Percentiles rank a stretch among this genome's conserved stretches.
phyloP scores from a whole-genome alignment of 331 rosid species.

The Malus hybrid region DNA sequence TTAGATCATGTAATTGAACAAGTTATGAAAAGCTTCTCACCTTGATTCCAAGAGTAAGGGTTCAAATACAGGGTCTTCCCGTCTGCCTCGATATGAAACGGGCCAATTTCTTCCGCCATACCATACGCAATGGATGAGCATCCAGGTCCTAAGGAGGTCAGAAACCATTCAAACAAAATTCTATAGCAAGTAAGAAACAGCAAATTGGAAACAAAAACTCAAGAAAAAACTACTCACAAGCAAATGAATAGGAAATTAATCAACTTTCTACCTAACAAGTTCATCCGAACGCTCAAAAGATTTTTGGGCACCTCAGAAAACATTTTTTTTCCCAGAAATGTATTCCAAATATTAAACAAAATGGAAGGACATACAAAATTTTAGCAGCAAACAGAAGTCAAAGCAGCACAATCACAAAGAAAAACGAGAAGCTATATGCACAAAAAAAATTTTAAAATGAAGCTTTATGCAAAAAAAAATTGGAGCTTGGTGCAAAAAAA shows the following conservation, averaged over 20 bases:
- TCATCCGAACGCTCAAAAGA: neutral
- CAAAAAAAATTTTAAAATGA: neutral
- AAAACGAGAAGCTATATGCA: neutral
- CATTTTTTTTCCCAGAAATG: neutral
- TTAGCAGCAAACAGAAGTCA: neutral
- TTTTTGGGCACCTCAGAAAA: neutral
- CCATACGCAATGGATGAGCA: constrained; percentile 94
- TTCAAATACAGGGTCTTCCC: constrained; percentile 57
- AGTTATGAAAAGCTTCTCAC: constrained; percentile 19
- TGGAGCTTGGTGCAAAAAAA: neutral
- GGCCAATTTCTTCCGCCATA: constrained; percentile 86
- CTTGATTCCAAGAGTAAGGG: constrained; percentile 85
- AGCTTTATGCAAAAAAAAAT: neutral
- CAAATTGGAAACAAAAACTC: neutral
- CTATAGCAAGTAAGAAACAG: neutral
- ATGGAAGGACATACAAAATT: neutral
- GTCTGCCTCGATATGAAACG: constrained; percentile 65
- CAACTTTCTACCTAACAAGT: neutral
- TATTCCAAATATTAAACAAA: neutral
- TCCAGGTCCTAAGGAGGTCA: constrained; percentile 61
- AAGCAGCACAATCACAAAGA: neutral
- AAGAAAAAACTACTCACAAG: neutral
- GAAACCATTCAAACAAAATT: neutral
- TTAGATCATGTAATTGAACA: neutral
- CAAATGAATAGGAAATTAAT: neutral